phyloP scores from a whole-genome alignment of 192 early-diverging fungal species.

The Coemansia guatemalensis region DNA sequence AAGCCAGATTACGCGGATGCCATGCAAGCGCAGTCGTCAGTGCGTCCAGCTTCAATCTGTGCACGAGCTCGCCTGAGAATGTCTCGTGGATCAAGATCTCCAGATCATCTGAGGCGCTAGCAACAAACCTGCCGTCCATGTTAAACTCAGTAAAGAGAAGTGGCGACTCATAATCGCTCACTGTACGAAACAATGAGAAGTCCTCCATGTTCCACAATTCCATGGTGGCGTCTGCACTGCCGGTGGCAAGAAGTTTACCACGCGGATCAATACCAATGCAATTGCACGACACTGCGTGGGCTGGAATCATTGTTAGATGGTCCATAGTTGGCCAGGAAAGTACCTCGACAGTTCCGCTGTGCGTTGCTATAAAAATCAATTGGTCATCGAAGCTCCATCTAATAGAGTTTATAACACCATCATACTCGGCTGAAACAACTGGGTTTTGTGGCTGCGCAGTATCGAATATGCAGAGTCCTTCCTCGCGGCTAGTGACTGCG shows the following conservation, averaged over 20 bases:
- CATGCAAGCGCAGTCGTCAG: slow-evolving; percentile 38
- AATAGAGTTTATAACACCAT: slow-evolving; percentile 16
- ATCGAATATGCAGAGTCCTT: slow-evolving; percentile 42
- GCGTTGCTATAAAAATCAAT: slow-evolving; percentile 36
- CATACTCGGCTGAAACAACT: slow-evolving; percentile 23
- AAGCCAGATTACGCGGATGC: slow-evolving; percentile 45
- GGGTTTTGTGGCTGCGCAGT: slow-evolving; percentile 12
- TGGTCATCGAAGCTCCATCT: slow-evolving; percentile 27
- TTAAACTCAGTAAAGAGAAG: slow-evolving; percentile 36
- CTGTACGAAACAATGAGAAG: slow-evolving; percentile 19
- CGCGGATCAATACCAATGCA: slow-evolving; percentile 29
- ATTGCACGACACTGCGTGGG: slow-evolving; percentile 40
- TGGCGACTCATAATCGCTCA: slow-evolving; percentile 39
- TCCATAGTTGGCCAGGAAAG: slow-evolving; percentile 42
- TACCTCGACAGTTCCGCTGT: slow-evolving; percentile 37
- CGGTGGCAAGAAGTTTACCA: slow-evolving; percentile 31
- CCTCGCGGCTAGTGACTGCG: slow-evolving; percentile 28
- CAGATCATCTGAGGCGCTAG: slow-evolving; percentile 41
- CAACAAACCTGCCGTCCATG: slow-evolving; percentile 38
- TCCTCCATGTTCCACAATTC: slow-evolving; percentile 35
- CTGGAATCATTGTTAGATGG: slow-evolving; percentile 28
- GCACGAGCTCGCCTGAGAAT: slow-evolving; percentile 28
- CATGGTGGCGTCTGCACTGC: slow-evolving; percentile 36
- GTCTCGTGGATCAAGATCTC: slow-evolving; percentile 28
- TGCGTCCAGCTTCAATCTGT: slow-evolving; percentile 18